Conservation (phyloP, 73 alveolate species). For the Stentor roeselii region DNA sequence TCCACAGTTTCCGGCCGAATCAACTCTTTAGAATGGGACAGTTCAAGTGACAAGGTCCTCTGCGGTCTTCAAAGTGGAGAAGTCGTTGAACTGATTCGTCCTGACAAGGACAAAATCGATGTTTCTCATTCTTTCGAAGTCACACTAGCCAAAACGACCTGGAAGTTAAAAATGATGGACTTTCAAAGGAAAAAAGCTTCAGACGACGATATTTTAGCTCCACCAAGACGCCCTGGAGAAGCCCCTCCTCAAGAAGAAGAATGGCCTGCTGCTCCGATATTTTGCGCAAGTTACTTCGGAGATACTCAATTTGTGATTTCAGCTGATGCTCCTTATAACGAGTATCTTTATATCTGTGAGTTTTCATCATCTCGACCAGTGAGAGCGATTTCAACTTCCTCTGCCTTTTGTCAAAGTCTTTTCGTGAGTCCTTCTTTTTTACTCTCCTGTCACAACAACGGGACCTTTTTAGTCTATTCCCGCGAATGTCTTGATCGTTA, state of each 20-base stretch:
- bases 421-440: background rate
- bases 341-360: conserved; percentile 67
- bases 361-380: conserved; percentile 69
- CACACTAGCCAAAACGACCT: conserved; percentile 37
- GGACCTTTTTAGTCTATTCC: conserved; percentile 57
- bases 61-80: conserved; percentile 66
- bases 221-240: conserved; percentile 66
- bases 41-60: conserved; percentile 33
- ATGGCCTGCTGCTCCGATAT: conserved; percentile 85
- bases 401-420: background rate
- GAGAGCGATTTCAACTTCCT: conserved; percentile 50
- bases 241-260: conserved; percentile 81
- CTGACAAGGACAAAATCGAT: conserved; percentile 55
- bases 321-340: conserved; percentile 66
- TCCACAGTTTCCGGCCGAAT: background rate
- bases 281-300: conserved; percentile 38
- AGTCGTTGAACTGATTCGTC: conserved; percentile 57
- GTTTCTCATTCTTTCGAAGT: conserved; percentile 60
- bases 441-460: conserved; percentile 56
- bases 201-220: conserved; percentile 66
- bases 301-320: conserved; percentile 46
- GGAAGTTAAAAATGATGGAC: conserved; percentile 78
- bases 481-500: conserved; percentile 42
- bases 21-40: background rate
- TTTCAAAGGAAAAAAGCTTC: conserved; percentile 65